phyloP scores from a whole-genome alignment of 2,329 filamentous ascomycete genomes.

The Ustilaginoidea virens region DNA sequence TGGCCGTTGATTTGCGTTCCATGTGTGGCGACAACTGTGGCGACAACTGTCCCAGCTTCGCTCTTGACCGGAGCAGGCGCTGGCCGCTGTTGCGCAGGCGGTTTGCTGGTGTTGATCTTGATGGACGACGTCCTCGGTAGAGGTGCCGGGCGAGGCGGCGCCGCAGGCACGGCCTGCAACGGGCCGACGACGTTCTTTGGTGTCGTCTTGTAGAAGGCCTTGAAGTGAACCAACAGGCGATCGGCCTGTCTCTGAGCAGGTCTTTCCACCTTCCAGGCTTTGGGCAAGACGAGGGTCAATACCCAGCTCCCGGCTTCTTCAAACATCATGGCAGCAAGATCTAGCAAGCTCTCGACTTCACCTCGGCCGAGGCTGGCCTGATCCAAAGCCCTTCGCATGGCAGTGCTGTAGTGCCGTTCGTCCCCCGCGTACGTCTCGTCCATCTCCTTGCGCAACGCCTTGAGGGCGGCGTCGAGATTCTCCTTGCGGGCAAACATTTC shows the following conservation, averaged over 20 bases:
- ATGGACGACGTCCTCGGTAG: conserved; percentile 20
- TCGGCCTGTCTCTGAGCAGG: conserved; percentile 19
- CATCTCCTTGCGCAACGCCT: conserved; percentile 27
- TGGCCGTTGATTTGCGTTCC: conserved; percentile 3
- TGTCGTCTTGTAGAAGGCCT: conserved; percentile 21
- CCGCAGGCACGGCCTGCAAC: conserved; percentile 10
- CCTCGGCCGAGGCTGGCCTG: conserved; percentile 22
- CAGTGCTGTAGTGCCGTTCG: conserved; percentile 22
- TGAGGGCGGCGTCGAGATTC: conserved; percentile 42
- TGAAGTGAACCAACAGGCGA: conserved; percentile 21
- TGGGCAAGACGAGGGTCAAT: conserved; percentile 24
- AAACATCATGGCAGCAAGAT: conserved; percentile 31
- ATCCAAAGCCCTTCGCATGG: conserved; percentile 27
- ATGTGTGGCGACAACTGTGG: too few relatives aligned
- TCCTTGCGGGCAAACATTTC: conserved; percentile 50
- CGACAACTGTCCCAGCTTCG: conserved; percentile 3
- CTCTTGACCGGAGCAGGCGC: not conserved
- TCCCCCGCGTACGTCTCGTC: conserved; percentile 23
- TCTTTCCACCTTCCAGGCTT: conserved; percentile 24
- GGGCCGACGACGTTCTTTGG: conserved; percentile 14
- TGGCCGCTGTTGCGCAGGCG: conserved; percentile 10
- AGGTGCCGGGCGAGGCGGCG: conserved; percentile 15
- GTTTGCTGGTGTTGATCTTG: conserved; percentile 23
- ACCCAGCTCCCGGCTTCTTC: conserved; percentile 27
- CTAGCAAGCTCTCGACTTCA: conserved; percentile 26